Conservation (phyloP, 2,329 filamentous ascomycete species). For the Colletotrichum euphorbiae region DNA sequence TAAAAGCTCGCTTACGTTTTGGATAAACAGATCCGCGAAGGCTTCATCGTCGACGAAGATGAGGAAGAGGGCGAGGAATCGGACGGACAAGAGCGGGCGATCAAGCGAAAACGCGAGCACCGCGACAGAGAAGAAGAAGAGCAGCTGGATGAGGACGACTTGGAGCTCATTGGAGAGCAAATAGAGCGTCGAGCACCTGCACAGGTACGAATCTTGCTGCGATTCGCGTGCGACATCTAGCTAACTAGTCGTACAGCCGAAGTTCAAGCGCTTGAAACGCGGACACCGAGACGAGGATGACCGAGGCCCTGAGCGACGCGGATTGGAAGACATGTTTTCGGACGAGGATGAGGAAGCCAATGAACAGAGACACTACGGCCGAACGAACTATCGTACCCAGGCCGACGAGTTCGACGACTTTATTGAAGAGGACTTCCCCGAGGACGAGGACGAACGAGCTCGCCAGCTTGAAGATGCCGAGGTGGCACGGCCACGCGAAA, state of each 20-base stretch:
- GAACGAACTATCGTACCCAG: slow-evolving; percentile 67
- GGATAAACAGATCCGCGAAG: slow-evolving; percentile 79
- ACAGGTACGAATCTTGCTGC: slow-evolving; percentile 68
- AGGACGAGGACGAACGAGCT: slow-evolving; percentile 82
- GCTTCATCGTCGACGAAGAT: slow-evolving; percentile 95
- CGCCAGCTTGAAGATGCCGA: slow-evolving; percentile 87
- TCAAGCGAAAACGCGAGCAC: slow-evolving; percentile 81
- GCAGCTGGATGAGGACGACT: slow-evolving; percentile 93
- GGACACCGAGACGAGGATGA: slow-evolving; percentile 83
- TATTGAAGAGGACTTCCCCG: slow-evolving; percentile 95
- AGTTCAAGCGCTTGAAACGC: slow-evolving; percentile 96
- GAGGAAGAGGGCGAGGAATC: slow-evolving; percentile 75
- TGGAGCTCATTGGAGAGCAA: slow-evolving; percentile 92
- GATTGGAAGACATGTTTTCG: slow-evolving; percentile 92
- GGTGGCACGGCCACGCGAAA: slow-evolving; percentile 82
- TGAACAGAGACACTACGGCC: slow-evolving; percentile 64
- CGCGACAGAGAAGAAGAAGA: slow-evolving; percentile 86
- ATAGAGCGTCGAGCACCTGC: slow-evolving; percentile 75
- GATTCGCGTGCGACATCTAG: neutral
- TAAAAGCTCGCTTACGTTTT: slow-evolving; percentile 33
- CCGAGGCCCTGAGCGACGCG: slow-evolving; percentile 72
- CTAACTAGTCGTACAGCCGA: slow-evolving; percentile 67
- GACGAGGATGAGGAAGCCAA: slow-evolving; percentile 87
- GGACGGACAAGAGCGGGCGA: slow-evolving; percentile 64
- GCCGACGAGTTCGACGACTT: slow-evolving; percentile 93